Percentiles rank a stretch among this genome's conserved stretches.
phyloP scores from a whole-genome alignment of 176 grass and related monocot genomes.

The Canna indica region DNA sequence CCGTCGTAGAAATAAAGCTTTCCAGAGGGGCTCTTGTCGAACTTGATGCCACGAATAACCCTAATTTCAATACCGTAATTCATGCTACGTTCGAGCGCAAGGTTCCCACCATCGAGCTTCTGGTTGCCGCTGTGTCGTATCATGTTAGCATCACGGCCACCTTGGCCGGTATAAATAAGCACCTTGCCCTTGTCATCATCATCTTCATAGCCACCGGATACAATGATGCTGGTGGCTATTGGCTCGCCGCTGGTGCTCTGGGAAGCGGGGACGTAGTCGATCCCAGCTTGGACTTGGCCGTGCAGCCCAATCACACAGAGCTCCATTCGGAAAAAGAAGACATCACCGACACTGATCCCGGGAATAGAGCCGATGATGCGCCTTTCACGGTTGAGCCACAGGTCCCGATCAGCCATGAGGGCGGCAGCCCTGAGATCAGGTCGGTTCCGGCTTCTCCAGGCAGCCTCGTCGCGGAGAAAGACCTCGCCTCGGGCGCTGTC shows the following conservation, averaged over 20 bases:
- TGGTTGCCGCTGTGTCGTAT: slow-evolving; percentile 41
- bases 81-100: slow-evolving; percentile 74
- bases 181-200: slow-evolving; percentile 69
- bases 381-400: slow-evolving; percentile 41
- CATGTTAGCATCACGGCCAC: slow-evolving; percentile 54
- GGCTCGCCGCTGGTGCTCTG: slow-evolving; percentile 45
- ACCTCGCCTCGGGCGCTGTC: slow-evolving; percentile 14
- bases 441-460: slow-evolving; percentile 22
- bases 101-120: slow-evolving; percentile 65
- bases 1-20: slow-evolving; percentile 80
- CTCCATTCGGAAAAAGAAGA: slow-evolving; percentile 88
- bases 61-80: slow-evolving; percentile 68
- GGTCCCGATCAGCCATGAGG: slow-evolving; percentile 35
- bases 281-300: slow-evolving; percentile 60
- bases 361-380: slow-evolving; percentile 64
- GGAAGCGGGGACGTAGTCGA: slow-evolving; percentile 45
- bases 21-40: slow-evolving; percentile 25
- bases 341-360: slow-evolving; percentile 56
- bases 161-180: slow-evolving; percentile 78
- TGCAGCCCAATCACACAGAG: slow-evolving; percentile 77
- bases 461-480: not conserved
- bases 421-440: slow-evolving; percentile 49
- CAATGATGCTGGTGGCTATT: slow-evolving; percentile 80
- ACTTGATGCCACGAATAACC: slow-evolving; percentile 45
- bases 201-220: slow-evolving; percentile 82